Base-by-base conservation (phyloP, 306 rosid species). In the Prunus campanulata region DNA sequence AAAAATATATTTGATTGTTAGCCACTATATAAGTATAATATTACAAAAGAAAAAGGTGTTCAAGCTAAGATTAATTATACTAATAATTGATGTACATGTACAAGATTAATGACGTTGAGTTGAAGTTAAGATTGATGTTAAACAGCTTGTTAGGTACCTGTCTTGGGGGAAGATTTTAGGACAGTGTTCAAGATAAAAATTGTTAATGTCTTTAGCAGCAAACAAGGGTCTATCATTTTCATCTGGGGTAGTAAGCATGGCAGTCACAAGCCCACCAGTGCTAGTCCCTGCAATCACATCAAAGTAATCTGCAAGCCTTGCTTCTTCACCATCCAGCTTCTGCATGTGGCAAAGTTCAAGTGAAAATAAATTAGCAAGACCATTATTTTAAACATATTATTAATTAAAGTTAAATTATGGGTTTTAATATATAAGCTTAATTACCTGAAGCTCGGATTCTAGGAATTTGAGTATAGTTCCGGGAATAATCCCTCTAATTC, bases 361-460 rank as follows among this genome's bases (percentile, higher is more conserved):
- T 35, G 42, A 35, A 35, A 35, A 35, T 35, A 35, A 35, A 35
- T 35, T 8, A 83, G 48, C 72, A 0, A 35, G 42, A 35, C 86
- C 75, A 59, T 78, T 81, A 24, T 50, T 62, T 10, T 65, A n/a
- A 47, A 80, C 86, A 15, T 83, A 15, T 83, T 83, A 66, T 20
- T 20, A 56, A 20, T 56, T 56, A 1, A 56, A 56, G 62, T 56
- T 56, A 20, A 56, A 56, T 56, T 56, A 9, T 10, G 29, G 62
- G 29, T 56, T 56, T 56, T 1, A n/a, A 56, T 60, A 22, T 15
- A 60, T 4, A 22, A 0, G 29, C 42, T 35, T 35, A 35, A 35
- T 35, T 46, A 88, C 96, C 91, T 91, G 96, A 85, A 91, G 90
- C 63, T 87, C 87, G 2, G 91, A 84, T 70, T 91, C 93, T 12